phyloP scores from a whole-genome alignment of 164 flowering plant species.

The Liquidambar formosana region DNA sequence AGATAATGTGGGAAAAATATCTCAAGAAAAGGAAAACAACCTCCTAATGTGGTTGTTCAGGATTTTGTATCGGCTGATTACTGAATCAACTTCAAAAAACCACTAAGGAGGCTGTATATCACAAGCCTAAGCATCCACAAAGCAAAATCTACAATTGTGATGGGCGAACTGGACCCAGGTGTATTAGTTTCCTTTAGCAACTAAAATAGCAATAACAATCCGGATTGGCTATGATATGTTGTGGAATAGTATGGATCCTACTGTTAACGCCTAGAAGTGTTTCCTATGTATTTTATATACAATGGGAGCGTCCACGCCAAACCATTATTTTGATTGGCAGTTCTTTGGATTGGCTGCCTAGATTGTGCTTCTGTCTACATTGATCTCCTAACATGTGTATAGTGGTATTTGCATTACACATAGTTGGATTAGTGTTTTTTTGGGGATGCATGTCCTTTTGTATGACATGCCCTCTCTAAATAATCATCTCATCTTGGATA shows the following conservation, averaged over 20 bases:
- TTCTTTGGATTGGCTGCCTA: neutral
- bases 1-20: too few relatives aligned
- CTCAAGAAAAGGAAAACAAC: too few relatives aligned
- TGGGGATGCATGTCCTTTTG: neutral
- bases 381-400: neutral
- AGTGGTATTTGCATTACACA: neutral
- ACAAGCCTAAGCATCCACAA: too few relatives aligned
- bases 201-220: neutral
- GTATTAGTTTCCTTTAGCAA: too few relatives aligned
- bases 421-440: neutral
- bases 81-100: too few relatives aligned
- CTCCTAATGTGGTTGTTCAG: too few relatives aligned
- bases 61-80: too few relatives aligned
- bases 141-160: too few relatives aligned
- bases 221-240: neutral
- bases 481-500: too few relatives aligned
- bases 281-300: neutral
- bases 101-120: too few relatives aligned
- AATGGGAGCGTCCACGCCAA: neutral
- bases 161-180: too few relatives aligned
- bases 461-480: neutral
- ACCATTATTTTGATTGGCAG: neutral
- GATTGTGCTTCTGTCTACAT: neutral
- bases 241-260: neutral
- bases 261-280: neutral